These are phyloP conservation scores for Rutstroemia sp. DNA, from an alignment of 2,329 filamentous ascomycete genomes.

Conservation along the genomic window DNA sequence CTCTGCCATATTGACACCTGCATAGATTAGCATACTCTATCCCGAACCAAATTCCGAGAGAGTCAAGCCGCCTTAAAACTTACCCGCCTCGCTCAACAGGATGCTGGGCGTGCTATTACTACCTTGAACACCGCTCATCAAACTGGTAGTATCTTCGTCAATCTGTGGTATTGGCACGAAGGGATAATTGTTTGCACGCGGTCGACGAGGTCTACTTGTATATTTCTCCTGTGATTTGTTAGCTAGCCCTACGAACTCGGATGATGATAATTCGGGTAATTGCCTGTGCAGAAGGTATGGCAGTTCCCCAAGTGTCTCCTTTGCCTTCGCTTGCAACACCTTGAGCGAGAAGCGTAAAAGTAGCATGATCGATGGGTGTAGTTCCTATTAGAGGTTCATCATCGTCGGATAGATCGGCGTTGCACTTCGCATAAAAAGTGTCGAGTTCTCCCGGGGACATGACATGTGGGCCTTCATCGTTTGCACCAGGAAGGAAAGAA, in stretches of 20 bases:
- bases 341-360: conserved; percentile 35
- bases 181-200: not conserved
- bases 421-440: conserved; percentile 16
- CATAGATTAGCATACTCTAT: not conserved
- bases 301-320: conserved; percentile 2
- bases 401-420: conserved; percentile 33
- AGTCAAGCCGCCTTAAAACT: not conserved
- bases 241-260: conserved; percentile 13
- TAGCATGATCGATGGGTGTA: conserved; percentile 35
- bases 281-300: conserved; percentile 2
- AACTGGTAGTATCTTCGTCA: conserved; percentile 21
- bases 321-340: conserved; percentile 21
- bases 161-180: conserved; percentile 14
- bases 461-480: conserved; percentile 8
- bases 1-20: conserved; percentile 2
- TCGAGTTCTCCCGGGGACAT: conserved; percentile 17
- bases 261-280: not conserved
- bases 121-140: conserved; percentile 16
- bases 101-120: conserved; percentile 14
- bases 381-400: conserved; percentile 33
- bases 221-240: conserved; percentile 16
- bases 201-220: not conserved
- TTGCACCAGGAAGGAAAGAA: conserved; percentile 5
- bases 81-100: conserved; percentile 16
- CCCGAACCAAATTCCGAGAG: too few species aligned